These are phyloP conservation scores for Rhododendron vialii DNA, from an alignment of 148 eudicot genomes.

Conservation along the genomic window DNA sequence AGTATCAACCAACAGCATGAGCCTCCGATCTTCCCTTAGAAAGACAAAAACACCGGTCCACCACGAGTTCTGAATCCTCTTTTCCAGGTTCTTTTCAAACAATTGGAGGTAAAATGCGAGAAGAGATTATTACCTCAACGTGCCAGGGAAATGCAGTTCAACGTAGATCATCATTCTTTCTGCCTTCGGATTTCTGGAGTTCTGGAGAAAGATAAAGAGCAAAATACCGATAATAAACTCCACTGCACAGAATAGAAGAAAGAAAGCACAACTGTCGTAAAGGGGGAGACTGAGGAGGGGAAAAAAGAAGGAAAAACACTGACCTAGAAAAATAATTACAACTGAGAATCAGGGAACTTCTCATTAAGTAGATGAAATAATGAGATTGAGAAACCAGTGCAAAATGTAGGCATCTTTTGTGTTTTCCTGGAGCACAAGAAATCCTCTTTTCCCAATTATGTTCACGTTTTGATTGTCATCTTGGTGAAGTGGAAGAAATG, in stretches of 20 bases:
- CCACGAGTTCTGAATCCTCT: neutral
- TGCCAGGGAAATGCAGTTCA: conserved; percentile 3
- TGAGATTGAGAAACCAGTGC: conserved; percentile 4
- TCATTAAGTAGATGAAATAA: neutral
- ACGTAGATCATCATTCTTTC: neutral
- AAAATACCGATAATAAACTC: neutral
- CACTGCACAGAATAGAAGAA: neutral
- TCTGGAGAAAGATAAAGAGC: neutral
- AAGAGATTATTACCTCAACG: conserved; percentile 7
- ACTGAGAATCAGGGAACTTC: conserved; percentile 5
- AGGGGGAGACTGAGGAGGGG: neutral
- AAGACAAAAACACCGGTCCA: neutral
- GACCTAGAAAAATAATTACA: conserved; percentile 11
- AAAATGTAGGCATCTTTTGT: neutral
- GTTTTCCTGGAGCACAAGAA: neutral
- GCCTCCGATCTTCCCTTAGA: neutral
- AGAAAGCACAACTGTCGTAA: neutral
- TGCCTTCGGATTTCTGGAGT: neutral
- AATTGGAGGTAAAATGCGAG: neutral
- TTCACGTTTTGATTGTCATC: conserved; percentile 20
- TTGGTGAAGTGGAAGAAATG: conserved; percentile 17
- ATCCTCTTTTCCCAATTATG: neutral
- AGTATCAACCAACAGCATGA: neutral
- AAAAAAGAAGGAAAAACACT: neutral
- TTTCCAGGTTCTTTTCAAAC: neutral